A percentile compares a stretch with the other conserved stretches of the same genome.
These are phyloP conservation scores for Colletotrichum sp. DNA, from an alignment of 2,329 filamentous ascomycete species.

Conservation along the genomic window DNA sequence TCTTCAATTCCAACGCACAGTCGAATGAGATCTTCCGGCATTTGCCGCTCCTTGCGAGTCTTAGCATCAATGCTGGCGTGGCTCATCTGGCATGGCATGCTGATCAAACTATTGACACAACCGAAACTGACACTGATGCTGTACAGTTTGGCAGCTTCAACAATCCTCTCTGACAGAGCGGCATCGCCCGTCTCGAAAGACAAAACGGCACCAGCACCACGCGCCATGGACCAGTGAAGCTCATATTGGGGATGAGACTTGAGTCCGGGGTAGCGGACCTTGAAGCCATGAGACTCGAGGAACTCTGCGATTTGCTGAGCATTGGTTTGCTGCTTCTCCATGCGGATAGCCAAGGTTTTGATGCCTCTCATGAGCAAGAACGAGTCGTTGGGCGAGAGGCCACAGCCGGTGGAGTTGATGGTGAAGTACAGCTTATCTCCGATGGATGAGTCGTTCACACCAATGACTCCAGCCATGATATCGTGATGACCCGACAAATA, in stretches of 20 bases:
- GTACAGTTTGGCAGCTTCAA: slow-evolving; percentile 90
- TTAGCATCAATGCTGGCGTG: slow-evolving; percentile 98
- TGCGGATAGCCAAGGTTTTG: slow-evolving; percentile 95
- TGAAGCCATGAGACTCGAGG: slow-evolving; percentile 89
- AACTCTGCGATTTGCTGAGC: slow-evolving; percentile 91
- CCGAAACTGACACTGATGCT: slow-evolving; percentile 97
- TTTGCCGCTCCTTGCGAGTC: slow-evolving; percentile 83
- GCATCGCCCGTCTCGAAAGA: slow-evolving; percentile 95
- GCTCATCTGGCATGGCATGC: slow-evolving; percentile 99
- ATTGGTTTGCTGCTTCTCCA: slow-evolving; percentile 97
- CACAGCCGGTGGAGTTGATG: slow-evolving; percentile 95
- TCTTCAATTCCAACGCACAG: slow-evolving; percentile 98
- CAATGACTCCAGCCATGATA: slow-evolving; percentile 97
- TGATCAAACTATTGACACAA: slow-evolving; percentile 97
- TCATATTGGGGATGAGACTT: slow-evolving; percentile 97
- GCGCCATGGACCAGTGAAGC: slow-evolving; percentile 92
- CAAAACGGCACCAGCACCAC: slow-evolving; percentile 91
- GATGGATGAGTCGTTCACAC: slow-evolving; percentile 80
- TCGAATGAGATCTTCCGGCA: slow-evolving; percentile 96
- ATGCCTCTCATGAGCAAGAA: slow-evolving; percentile 95
- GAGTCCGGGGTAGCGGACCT: slow-evolving; percentile 91
- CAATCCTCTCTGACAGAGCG: slow-evolving; percentile 84
- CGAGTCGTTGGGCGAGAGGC: slow-evolving; percentile 91
- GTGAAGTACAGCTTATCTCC: slow-evolving; percentile 94
- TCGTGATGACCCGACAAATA: slow-evolving; percentile 98